Evolutionary conservation across 805 yeast genomes (phyloP).

Genomic region (Saccharomycopsis olivae): DNA sequence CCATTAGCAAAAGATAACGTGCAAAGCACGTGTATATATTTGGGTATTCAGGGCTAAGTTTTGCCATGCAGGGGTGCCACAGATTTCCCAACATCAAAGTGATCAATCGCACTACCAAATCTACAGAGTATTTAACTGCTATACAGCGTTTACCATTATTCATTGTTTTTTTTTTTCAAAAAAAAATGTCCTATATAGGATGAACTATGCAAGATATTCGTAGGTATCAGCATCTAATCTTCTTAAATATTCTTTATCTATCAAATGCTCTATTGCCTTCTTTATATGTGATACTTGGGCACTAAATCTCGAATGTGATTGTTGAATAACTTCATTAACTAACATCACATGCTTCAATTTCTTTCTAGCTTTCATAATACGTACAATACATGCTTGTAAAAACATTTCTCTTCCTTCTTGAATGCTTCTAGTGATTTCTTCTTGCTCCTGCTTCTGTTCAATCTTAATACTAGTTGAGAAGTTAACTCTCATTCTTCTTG

Average conservation of each 20-base stretch:
- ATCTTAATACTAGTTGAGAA: constrained; percentile 50
- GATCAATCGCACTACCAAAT: too few relatives aligned
- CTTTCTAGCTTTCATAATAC: constrained; percentile 93
- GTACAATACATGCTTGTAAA: constrained; percentile 86
- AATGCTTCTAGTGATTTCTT: constrained; percentile 58
- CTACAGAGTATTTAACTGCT: too few relatives aligned
- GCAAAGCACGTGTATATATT: too few relatives aligned
- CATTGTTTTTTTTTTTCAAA: too few relatives aligned
- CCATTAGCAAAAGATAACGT: too few relatives aligned
- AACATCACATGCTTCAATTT: constrained; percentile 66
- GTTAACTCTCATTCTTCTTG: constrained; percentile 75
- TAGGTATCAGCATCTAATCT: constrained; percentile 66
- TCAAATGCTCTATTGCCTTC: constrained; percentile 71
- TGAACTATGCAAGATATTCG: constrained; percentile 41
- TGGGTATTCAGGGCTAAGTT: too few relatives aligned
- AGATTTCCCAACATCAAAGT: too few relatives aligned
- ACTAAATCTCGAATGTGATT: constrained; percentile 69
- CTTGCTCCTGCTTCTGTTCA: constrained; percentile 57
- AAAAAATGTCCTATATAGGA: too few relatives aligned
- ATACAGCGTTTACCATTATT: too few relatives aligned
- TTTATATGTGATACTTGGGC: constrained; percentile 84
- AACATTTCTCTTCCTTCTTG: constrained; percentile 74
- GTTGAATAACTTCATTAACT: constrained; percentile 81
- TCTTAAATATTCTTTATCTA: constrained; percentile 76
- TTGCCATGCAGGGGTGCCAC: too few relatives aligned